These are phyloP conservation scores for Helicocarpus griseus DNA, from an alignment of 2,329 filamentous ascomycete genomes.

Conservation along the genomic window DNA sequence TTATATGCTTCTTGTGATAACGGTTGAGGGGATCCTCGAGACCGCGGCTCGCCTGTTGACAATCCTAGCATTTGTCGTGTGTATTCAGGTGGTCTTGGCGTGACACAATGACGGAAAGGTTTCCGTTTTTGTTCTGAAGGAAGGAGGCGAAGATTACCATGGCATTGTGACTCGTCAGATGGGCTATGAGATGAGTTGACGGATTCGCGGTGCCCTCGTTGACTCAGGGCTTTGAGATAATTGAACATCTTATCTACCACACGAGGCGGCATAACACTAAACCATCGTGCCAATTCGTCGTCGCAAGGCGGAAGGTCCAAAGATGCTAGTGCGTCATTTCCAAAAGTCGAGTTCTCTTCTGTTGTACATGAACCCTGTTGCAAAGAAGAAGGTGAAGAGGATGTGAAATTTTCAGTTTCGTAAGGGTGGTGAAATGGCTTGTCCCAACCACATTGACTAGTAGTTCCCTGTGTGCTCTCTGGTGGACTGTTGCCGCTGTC, in stretches of 20 bases:
- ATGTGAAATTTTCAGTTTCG: not conserved
- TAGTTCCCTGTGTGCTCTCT: not conserved
- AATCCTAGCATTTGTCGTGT: not conserved
- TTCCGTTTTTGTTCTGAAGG: not conserved
- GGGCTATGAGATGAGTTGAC: not conserved
- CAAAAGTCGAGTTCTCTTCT: not conserved
- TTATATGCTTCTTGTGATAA: not conserved
- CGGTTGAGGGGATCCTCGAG: not conserved
- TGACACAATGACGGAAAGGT: not conserved
- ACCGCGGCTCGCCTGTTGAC: conserved; percentile 2
- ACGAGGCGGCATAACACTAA: conserved; percentile 8
- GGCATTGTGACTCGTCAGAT: not conserved
- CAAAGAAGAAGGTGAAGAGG: not conserved
- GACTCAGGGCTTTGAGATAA: conserved; percentile 4
- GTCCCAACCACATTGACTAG: not conserved
- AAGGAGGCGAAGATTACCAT: not conserved
- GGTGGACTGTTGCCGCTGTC: not conserved
- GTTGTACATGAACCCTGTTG: not conserved
- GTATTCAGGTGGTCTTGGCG: not conserved
- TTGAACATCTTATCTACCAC: conserved; percentile 12
- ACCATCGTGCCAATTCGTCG: conserved; percentile 10
- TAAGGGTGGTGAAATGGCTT: not conserved
- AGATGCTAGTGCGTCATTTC: not conserved
- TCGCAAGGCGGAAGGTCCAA: conserved; percentile 8
- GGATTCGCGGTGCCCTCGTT: not conserved